Conservation (phyloP, 148 eudicot species). For the Fagopyrum tataricum region DNA sequence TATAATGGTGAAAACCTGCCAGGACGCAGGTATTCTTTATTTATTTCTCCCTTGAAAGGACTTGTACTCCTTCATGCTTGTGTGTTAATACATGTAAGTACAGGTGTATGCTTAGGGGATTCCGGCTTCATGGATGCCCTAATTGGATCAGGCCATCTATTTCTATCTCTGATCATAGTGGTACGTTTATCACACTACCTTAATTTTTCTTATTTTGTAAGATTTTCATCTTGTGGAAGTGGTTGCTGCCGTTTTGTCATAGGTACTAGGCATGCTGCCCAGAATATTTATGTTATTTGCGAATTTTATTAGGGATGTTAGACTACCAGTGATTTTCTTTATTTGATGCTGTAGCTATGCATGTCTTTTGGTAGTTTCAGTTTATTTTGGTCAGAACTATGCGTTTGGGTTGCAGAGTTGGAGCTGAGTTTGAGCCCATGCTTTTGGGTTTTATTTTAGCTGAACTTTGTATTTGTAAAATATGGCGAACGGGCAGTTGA, state of each 20-base stretch:
- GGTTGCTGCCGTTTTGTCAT: not conserved
- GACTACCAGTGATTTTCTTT: too few species aligned
- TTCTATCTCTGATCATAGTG: slow-evolving; percentile 70
- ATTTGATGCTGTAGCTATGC: too few species aligned
- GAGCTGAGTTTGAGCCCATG: too few species aligned
- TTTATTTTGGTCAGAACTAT: too few species aligned
- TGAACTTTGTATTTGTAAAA: too few species aligned
- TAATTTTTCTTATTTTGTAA: not conserved
- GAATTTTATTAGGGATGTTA: not conserved
- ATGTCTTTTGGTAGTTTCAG: too few species aligned
- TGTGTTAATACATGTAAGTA: slow-evolving; percentile 23
- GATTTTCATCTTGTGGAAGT: not conserved
- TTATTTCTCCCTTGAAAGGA: not conserved
- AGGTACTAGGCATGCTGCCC: not conserved
- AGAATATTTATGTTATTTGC: not conserved
- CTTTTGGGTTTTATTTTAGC: too few species aligned
- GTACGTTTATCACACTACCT: slow-evolving; percentile 24
- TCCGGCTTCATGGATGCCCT: slow-evolving; percentile 83
- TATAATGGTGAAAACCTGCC: slow-evolving; percentile 60
- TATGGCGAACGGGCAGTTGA: too few species aligned
- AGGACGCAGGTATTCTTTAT: slow-evolving; percentile 57
- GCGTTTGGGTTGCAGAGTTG: too few species aligned
- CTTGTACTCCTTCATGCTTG: not conserved
- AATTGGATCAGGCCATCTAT: slow-evolving; percentile 97
- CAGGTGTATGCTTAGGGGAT: slow-evolving; percentile 99